phyloP scores from a whole-genome alignment of 495 filamentous ascomycete species.

The Astrothelium macrocarpum region DNA sequence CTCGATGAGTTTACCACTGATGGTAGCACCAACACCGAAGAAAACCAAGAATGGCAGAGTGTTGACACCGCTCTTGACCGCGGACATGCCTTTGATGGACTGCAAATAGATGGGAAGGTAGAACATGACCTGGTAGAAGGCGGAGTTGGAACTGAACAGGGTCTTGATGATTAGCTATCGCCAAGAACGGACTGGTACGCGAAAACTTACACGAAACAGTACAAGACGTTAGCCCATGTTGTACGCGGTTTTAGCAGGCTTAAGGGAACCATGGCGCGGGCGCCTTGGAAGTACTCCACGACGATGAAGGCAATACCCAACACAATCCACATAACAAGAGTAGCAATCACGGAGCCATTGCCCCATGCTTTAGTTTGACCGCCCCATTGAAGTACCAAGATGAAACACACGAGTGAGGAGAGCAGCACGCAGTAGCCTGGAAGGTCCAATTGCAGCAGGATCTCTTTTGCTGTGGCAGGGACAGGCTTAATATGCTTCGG shows the following conservation, averaged over 20 bases:
- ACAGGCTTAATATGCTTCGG: constrained; percentile 16
- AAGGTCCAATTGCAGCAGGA: constrained; percentile 21
- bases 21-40: constrained; percentile 14
- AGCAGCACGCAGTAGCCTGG: constrained; percentile 15
- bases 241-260: constrained; percentile 16
- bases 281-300: constrained; percentile 14
- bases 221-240: constrained; percentile 8
- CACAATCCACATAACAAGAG: constrained; percentile 33
- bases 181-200: constrained; percentile 28
- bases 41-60: constrained; percentile 8
- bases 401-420: constrained; percentile 15
- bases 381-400: constrained; percentile 24
- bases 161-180: not conserved
- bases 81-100: constrained; percentile 5
- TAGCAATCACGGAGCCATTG: constrained; percentile 34
- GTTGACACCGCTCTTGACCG: not conserved
- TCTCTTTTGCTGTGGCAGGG: constrained; percentile 22
- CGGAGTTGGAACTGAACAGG: constrained; percentile 16
- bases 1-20: constrained; percentile 16
- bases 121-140: constrained; percentile 14
- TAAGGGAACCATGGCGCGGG: constrained; percentile 19
- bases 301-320: constrained; percentile 14
- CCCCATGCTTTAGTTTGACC: constrained; percentile 22
- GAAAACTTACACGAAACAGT: constrained; percentile 29
- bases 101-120: constrained; percentile 29